Percentiles rank a stretch among this genome's conserved stretches.
Conservation (phyloP, 208 protist species). For the Trypanosoma theileri region DNA sequence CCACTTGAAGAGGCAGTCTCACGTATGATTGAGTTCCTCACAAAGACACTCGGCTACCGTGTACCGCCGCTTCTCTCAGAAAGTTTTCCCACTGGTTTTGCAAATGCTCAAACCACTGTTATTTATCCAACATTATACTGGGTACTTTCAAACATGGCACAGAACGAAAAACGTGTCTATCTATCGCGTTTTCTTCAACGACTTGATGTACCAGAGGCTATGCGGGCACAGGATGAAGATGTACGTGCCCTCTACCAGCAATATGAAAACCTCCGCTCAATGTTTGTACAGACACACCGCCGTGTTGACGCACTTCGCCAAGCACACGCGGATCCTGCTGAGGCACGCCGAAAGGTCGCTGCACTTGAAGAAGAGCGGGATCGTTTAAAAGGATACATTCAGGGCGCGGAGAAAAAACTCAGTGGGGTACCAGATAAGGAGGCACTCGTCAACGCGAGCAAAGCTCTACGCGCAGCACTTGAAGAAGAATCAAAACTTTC, state of each 20-base stretch:
- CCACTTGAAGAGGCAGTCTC: slow-evolving; percentile 48
- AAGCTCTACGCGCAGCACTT: slow-evolving; percentile 60
- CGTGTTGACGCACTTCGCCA: slow-evolving; percentile 76
- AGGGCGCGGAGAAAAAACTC: slow-evolving; percentile 76
- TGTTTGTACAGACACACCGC: slow-evolving; percentile 84
- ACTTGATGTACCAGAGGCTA: slow-evolving; percentile 83
- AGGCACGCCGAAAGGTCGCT: slow-evolving; percentile 67
- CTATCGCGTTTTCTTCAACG: slow-evolving; percentile 84
- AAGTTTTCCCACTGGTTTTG: slow-evolving; percentile 78
- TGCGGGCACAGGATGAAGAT: slow-evolving; percentile 87
- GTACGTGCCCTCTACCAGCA: slow-evolving; percentile 80
- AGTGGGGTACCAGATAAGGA: slow-evolving; percentile 69
- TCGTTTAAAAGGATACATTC: slow-evolving; percentile 69
- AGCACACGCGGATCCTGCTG: slow-evolving; percentile 72
- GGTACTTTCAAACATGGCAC: slow-evolving; percentile 84
- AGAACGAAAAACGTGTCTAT: slow-evolving; percentile 91
- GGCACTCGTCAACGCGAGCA: slow-evolving; percentile 68
- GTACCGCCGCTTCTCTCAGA: slow-evolving; percentile 66
- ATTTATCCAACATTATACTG: slow-evolving; percentile 91
- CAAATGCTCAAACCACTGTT: slow-evolving; percentile 69
- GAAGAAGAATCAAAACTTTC: slow-evolving; percentile 75
- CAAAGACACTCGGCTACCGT: slow-evolving; percentile 81
- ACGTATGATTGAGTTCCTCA: slow-evolving; percentile 80
- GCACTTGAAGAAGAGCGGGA: slow-evolving; percentile 80
- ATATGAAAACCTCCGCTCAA: slow-evolving; percentile 74